phyloP scores from a whole-genome alignment of 176 grass and related monocot species.

The Carex pumila region DNA sequence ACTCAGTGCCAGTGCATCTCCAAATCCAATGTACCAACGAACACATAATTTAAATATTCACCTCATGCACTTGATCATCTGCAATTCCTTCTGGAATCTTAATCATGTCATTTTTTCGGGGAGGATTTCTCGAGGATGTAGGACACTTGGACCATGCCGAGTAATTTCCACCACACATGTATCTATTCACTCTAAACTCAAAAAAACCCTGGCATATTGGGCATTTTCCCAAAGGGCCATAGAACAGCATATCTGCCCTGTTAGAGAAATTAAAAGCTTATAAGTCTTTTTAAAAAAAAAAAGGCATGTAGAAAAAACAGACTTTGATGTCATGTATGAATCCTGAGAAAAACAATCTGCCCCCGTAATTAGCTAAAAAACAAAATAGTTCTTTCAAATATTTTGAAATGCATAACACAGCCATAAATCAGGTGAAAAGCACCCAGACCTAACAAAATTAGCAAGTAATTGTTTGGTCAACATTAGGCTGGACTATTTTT shows the following conservation, averaged over 20 bases:
- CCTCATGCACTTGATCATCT: constrained; percentile 38
- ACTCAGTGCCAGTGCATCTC: not conserved
- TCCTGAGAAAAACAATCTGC: not conserved
- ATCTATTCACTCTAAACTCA: constrained; percentile 48
- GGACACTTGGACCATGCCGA: constrained; percentile 58
- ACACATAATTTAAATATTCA: not conserved
- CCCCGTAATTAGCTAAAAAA: not conserved
- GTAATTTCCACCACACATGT: constrained; percentile 42
- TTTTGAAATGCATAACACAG: too few species aligned
- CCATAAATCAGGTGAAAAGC: too few species aligned
- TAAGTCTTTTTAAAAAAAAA: not conserved
- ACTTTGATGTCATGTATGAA: not conserved
- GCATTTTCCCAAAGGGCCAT: constrained; percentile 60
- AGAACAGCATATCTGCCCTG: constrained; percentile 84
- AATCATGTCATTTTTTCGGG: constrained; percentile 26
- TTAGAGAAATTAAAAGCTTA: not conserved
- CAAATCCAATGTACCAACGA: not conserved
- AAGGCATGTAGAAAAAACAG: not conserved
- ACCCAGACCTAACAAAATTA: too few species aligned
- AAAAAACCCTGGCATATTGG: constrained; percentile 43
- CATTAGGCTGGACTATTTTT: too few species aligned
- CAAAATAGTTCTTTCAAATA: too few species aligned
- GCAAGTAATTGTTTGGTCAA: not conserved
- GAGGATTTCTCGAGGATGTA: constrained; percentile 31
- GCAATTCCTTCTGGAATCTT: constrained; percentile 40